Base-by-base conservation (phyloP, 768 basidiomycete genomes). In the Termitomyces sp. region DNA sequence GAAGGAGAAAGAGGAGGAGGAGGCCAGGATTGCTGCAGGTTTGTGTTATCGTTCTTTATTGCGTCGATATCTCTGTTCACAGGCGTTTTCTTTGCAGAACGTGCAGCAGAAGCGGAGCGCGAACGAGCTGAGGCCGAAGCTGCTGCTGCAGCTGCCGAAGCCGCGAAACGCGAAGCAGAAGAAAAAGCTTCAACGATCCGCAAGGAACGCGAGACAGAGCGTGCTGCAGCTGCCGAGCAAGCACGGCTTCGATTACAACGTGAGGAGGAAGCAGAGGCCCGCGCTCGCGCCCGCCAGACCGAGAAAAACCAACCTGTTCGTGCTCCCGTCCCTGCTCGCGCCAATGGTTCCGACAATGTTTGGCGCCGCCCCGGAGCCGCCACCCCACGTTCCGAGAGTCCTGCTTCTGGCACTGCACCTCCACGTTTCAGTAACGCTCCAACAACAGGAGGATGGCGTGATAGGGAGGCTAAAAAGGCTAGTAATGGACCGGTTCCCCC, bases 191-290 rank as follows among this genome's bases (percentile, higher is more conserved):
- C 70, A 2, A 80, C 75, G 1, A 60, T 72, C 28, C 87, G 88
- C 50, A 82, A 79, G 57, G 67, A 78, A 47, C 84, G 79, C 26
- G 77, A 80, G 53, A 72, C 65, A 28, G 79, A 81, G 56, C 77
- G 81, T 42, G 79, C 78, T 16, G 82, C 79, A 16, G 77, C 75
- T 0, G 18, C 70, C 14, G 85, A 89, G 56, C 70, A 79, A 28
- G 84, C 83, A 1, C 82, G 80, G n/a, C 72, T 78, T 51, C 87
- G 83, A 61, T 73, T 71, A 13, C 80, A 85, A 63, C 80, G 86
- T 40, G 90, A 89, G 64, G 84, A 86, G n/a, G 88, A 90, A 59
- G 88, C 88, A 1, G 81, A 81, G 71, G 75, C 74, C 53, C 75
- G 79, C 58, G 38, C 73, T 24, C 59, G 28, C 28, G 66, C 73